Conservation (phyloP, 176 grass and related monocot species). For the Aegilops bicornis region DNA sequence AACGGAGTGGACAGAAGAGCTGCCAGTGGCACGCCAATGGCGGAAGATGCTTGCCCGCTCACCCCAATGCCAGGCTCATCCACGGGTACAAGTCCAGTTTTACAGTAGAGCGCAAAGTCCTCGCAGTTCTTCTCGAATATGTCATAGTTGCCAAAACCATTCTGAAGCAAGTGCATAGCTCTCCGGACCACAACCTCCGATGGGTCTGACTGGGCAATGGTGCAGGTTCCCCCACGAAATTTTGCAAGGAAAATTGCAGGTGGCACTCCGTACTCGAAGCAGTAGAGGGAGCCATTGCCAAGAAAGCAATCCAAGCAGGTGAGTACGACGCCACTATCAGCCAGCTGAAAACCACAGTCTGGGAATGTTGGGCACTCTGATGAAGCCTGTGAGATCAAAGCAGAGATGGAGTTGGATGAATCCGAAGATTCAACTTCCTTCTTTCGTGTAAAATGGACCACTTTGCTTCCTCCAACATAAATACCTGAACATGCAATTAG, state of each 20-base stretch:
- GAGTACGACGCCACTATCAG: conserved; percentile 72
- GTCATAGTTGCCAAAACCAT: conserved; percentile 91
- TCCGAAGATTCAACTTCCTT: conserved; percentile 61
- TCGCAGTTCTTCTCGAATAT: conserved; percentile 99
- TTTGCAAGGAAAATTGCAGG: conserved; percentile 81
- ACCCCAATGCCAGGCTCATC: conserved; percentile 71
- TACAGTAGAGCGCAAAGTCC: conserved; percentile 98
- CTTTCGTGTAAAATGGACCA: conserved; percentile 96
- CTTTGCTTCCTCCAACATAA: conserved; percentile 95
- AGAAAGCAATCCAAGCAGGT: conserved; percentile 93
- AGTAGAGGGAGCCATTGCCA: conserved; percentile 72
- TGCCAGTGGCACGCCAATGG: conserved; percentile 78
- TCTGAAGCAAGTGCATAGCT: conserved; percentile 88
- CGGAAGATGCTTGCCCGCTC: conserved; percentile 84
- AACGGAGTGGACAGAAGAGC: conserved; percentile 81
- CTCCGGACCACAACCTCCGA: conserved; percentile 63
- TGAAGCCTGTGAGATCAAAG: conserved; percentile 44
- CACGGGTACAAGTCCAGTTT: conserved; percentile 70
- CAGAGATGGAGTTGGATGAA: conserved; percentile 47
- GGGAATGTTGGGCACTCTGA: conserved; percentile 77
- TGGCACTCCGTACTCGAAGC: conserved; percentile 79
- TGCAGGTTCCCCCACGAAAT: conserved; percentile 89
- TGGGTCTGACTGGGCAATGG: conserved; percentile 73
- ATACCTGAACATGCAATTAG: conserved; percentile 53
- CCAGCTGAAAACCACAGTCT: conserved; percentile 91